Base-by-base conservation (phyloP, 1,284 basidiomycete genomes). In the Cutaneotrichosporon spelunceum region DNA sequence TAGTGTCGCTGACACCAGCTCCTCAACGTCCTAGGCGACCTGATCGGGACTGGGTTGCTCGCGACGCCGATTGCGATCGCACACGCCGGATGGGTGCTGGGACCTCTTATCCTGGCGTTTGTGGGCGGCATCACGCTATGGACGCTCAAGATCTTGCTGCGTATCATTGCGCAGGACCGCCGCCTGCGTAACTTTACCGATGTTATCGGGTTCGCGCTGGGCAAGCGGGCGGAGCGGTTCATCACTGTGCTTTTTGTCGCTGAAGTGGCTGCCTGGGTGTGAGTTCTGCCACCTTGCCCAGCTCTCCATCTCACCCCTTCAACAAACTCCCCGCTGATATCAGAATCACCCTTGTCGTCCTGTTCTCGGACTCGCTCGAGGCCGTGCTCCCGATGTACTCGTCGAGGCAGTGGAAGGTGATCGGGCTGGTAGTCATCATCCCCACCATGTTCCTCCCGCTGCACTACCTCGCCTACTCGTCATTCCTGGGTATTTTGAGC, bases 21-120 rank as follows among this genome's bases (percentile, higher is more conserved):
- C 19, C 90, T 93, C 76, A 94, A 94, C 71, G 86, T 87, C 21
- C 88, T 89, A 53, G 91, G 89, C 10, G 89, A 92, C 59, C 79
- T 93, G 10, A 82, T 92, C 24, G 92, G 93, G 9, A 89, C 94
- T 58, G 92, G 92, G 13, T 87, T 95, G 82, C 83, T 94, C 9
- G 91, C 90, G 6, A 89, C 91, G 73, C 91, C 92, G 0, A 82
- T 93, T 27, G 91, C 90, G 0, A 90, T 92, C 70, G 86, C 90
- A 2, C 89, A 89, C 68, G 86, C 90, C 1, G 91, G 91, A 4
- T 93, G 91, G 91, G 80, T 88, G n/a, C 79, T 83, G 27, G 91
- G 91, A 7, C 87, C 87, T 0, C 21, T 84, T 16, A 81, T 93
- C 19, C 85, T 93, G 59, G 77, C 88, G 16, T 83, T 84, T 59